Conservation (phyloP, 768 basidiomycete species). For the Suillus alpinus region DNA sequence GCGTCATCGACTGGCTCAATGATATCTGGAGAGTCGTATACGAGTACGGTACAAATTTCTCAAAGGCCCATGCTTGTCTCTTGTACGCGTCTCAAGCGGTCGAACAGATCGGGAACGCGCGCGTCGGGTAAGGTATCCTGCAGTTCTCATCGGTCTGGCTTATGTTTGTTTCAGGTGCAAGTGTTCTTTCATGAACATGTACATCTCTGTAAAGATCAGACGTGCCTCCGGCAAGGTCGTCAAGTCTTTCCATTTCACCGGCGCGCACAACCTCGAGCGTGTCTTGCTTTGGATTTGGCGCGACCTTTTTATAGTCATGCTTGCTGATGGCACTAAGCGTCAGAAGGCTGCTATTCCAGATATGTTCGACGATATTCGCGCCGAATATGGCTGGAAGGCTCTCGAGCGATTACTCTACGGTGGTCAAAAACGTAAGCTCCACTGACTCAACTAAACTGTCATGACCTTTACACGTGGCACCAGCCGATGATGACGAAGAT, state of each 20-base stretch:
- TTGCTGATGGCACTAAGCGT: constrained; percentile 34
- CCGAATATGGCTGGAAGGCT: constrained; percentile 46
- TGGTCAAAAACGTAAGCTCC: constrained; percentile 41
- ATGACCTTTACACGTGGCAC: constrained; percentile 7
- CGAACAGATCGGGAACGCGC: constrained; percentile 39
- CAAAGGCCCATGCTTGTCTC: constrained; percentile 53
- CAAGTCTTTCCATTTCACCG: constrained; percentile 48
- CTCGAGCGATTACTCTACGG: constrained; percentile 54
- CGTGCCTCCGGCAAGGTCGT: constrained; percentile 41
- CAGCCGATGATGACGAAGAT: constrained; percentile 14
- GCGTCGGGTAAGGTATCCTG: constrained; percentile 33
- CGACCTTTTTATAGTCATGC: constrained; percentile 59
- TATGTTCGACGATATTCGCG: constrained; percentile 61
- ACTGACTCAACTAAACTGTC: neutral
- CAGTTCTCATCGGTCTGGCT: constrained; percentile 5
- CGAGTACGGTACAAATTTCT: constrained; percentile 53
- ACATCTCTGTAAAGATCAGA: constrained; percentile 45
- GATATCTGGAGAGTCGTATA: constrained; percentile 63
- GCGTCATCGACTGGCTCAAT: constrained; percentile 55
- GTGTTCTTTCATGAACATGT: constrained; percentile 48
- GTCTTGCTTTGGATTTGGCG: constrained; percentile 67
- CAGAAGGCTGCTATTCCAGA: constrained; percentile 37
- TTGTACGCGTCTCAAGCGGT: constrained; percentile 49
- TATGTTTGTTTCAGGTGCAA: constrained; percentile 43
- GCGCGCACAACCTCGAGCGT: constrained; percentile 44